A percentile compares a stretch with the other conserved stretches of the same genome.
Evolutionary conservation across 768 basidiomycete species (phyloP).

Genomic region (Xerocomus potaroensis): DNA sequence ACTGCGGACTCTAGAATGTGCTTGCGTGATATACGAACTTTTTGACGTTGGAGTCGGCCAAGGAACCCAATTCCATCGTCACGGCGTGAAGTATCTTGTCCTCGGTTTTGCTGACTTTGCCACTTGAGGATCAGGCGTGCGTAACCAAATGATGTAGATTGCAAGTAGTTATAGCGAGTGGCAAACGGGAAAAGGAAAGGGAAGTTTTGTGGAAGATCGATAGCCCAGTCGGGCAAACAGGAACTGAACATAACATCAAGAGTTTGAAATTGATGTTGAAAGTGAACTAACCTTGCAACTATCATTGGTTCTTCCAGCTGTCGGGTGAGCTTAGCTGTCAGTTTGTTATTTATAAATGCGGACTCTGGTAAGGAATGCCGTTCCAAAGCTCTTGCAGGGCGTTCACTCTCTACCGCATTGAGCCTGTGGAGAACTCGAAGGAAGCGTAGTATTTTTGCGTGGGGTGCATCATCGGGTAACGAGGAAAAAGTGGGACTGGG

Average conservation of each 20-base stretch:
- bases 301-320: slow-evolving; percentile 99
- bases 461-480: slow-evolving; percentile 76
- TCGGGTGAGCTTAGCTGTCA: slow-evolving; percentile 95
- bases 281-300: slow-evolving; percentile 74
- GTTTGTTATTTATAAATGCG: slow-evolving; percentile 94
- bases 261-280: not conserved
- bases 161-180: slow-evolving; percentile 94
- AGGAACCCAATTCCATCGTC: slow-evolving; percentile 92
- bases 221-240: slow-evolving; percentile 95
- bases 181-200: slow-evolving; percentile 99
- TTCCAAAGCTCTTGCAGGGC: slow-evolving; percentile 43
- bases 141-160: slow-evolving; percentile 97
- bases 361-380: slow-evolving; percentile 68
- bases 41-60: slow-evolving; percentile 89
- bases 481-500: slow-evolving; percentile 69
- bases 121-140: slow-evolving; percentile 92
- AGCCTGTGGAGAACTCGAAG: slow-evolving; percentile 83
- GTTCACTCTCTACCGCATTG: slow-evolving; percentile 69
- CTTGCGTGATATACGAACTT: slow-evolving; percentile 93
- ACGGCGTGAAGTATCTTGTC: slow-evolving; percentile 73
- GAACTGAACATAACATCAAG: slow-evolving; percentile 47
- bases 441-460: slow-evolving; percentile 87
- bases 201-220: slow-evolving; percentile 94
- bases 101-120: slow-evolving; percentile 82
- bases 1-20: slow-evolving; percentile 94